Evolutionary conservation across 371 early-diverging fungal genomes (phyloP).

Genomic region (Syncephalastrum racemosum): DNA sequence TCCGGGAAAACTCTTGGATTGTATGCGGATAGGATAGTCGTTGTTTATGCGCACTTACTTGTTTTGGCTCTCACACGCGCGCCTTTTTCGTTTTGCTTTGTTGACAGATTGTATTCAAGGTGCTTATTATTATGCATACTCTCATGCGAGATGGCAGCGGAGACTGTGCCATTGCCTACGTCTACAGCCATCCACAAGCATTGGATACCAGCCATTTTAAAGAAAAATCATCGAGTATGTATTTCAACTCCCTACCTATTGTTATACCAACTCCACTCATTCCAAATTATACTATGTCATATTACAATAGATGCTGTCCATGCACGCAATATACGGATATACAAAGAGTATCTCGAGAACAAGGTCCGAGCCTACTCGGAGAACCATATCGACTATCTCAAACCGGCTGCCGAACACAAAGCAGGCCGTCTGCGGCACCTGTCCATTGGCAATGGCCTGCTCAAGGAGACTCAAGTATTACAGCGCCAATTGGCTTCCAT

Average conservation of each 20-base stretch:
- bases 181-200: slow-evolving; percentile 50
- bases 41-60: neutral
- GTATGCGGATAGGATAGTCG: slow-evolving; percentile 36
- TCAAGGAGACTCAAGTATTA: slow-evolving; percentile 75
- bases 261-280: slow-evolving; percentile 16
- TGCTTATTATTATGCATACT: slow-evolving; percentile 83
- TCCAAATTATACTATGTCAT: slow-evolving; percentile 13
- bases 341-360: slow-evolving; percentile 82
- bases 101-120: slow-evolving; percentile 83
- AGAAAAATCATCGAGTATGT: slow-evolving; percentile 59
- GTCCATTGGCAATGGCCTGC: slow-evolving; percentile 66
- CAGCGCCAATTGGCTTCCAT: slow-evolving; percentile 82
- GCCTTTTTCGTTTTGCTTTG: slow-evolving; percentile 15
- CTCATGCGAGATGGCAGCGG: slow-evolving; percentile 81
- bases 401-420: slow-evolving; percentile 34
- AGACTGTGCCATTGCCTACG: slow-evolving; percentile 67
- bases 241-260: neutral
- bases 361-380: slow-evolving; percentile 77
- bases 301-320: slow-evolving; percentile 46
- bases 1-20: slow-evolving; percentile 81
- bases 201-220: slow-evolving; percentile 62
- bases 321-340: slow-evolving; percentile 76
- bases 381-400: slow-evolving; percentile 73
- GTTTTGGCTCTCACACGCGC: slow-evolving; percentile 11
- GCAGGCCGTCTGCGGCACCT: slow-evolving; percentile 55